phyloP scores from a whole-genome alignment of 495 filamentous ascomycete species.

The Lasiosphaeriaceae sp. region DNA sequence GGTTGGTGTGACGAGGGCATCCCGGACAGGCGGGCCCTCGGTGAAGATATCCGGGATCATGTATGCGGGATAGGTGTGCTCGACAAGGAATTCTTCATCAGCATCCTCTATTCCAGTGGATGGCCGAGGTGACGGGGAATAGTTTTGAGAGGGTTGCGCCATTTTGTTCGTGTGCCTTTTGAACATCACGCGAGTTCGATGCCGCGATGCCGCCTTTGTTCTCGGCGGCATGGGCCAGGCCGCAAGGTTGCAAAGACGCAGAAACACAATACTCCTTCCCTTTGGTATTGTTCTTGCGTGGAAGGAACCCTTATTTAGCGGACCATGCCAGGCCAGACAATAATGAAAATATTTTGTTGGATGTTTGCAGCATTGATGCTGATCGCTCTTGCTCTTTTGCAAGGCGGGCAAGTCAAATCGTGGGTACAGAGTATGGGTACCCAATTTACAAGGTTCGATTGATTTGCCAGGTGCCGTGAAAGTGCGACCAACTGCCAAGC shows the following conservation, averaged over 20 bases:
- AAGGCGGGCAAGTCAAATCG: too few relatives aligned
- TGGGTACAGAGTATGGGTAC: too few relatives aligned
- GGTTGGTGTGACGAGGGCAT: conserved; percentile 64
- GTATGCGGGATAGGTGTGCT: background rate
- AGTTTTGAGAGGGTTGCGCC: background rate
- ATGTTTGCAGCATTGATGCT: background rate
- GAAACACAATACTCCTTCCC: background rate
- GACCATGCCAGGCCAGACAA: too few relatives aligned
- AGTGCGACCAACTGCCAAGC: background rate
- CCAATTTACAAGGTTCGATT: too few relatives aligned
- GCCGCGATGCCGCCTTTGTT: conserved; percentile 20
- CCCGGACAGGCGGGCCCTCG: conserved; percentile 57
- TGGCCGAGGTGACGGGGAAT: background rate
- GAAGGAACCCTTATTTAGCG: background rate
- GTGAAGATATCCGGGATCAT: conserved; percentile 65
- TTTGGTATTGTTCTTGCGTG: conserved; percentile 1
- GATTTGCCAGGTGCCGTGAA: background rate
- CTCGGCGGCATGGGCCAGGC: conserved; percentile 1
- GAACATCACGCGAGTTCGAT: conserved; percentile 16
- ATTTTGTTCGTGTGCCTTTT: background rate
- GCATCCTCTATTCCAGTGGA: conserved; percentile 11
- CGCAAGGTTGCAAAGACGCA: background rate
- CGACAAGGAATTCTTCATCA: conserved; percentile 19
- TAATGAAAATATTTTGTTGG: background rate
- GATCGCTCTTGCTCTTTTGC: background rate